Evolutionary conservation across 2,329 filamentous ascomycete genomes (phyloP), one percentile per base, ranked within the genome.

Genomic region (Ceratocystis cacaofunesta): DNA sequence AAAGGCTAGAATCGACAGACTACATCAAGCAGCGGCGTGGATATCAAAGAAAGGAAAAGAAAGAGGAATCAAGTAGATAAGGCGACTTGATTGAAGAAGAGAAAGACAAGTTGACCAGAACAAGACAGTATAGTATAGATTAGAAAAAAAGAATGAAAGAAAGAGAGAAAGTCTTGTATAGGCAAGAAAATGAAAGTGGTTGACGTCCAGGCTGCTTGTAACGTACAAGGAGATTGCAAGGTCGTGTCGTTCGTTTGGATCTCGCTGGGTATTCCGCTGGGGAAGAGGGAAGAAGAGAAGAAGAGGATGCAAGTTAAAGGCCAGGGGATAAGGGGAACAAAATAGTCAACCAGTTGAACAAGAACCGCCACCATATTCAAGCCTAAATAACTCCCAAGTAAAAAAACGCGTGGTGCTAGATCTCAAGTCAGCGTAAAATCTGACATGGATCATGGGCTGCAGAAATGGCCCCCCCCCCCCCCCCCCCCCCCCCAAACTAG

Each of bases 21-120:
- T 58, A 58, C 52, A 36, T 58, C 52, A 58, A 58, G 52, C 52
- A 58, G 52, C n/a, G 52, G 8, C 25, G 52, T 30, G 52, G 32
- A 58, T 52, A 15, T 15, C 12, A 10, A 4, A 25, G 12, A 12
- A 55, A 58, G n/a, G 52, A 19, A 58, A 32, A 57, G 52, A 57
- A 57, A 30, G 12, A 30, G 22, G 3, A 22, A 30, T n/a, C 36
- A 41, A 41, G 36, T 22, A 25, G 8, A 52, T 5, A 52, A 52
- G 48, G 12, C 22, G 19, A 52, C 7, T 30, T 57, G 22, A n/a
- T 30, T 12, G 22, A 22, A 28, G 52, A 57, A 28, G 17, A 32
- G 52, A 28, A 57, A 57, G 52, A 7, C 52, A n/a, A 17, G 52
- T 32, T 58, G 52, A 17, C 52, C 52, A 58, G 52, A 58, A 58